Evolutionary conservation across 2,329 filamentous ascomycete species (phyloP).

Genomic region (Aspergillus fumigatus): DNA sequence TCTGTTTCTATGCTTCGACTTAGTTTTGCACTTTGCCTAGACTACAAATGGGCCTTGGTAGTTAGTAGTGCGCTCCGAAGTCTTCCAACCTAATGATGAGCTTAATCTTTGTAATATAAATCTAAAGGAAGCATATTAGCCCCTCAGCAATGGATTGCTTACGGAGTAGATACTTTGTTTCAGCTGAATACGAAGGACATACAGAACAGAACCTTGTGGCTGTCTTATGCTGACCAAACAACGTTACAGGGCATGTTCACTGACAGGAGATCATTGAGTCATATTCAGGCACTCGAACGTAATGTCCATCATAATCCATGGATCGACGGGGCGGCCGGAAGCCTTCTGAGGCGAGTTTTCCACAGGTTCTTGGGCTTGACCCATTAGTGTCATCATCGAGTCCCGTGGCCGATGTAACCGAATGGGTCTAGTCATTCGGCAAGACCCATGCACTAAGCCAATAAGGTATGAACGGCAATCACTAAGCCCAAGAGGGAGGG

Average conservation of each 20-base stretch:
- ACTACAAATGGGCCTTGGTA: background rate
- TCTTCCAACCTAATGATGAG: slow-evolving; percentile 6
- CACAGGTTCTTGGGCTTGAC: background rate
- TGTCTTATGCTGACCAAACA: too few species aligned
- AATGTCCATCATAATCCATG: background rate
- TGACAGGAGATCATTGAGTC: background rate
- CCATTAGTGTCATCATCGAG: slow-evolving; percentile 13
- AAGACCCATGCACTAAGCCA: slow-evolving; percentile 10
- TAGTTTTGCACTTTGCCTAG: background rate
- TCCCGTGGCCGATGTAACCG: slow-evolving; percentile 12
- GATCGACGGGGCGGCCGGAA: background rate
- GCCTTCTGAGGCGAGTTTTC: background rate
- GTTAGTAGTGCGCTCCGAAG: background rate
- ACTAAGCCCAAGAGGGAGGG: slow-evolving; percentile 6
- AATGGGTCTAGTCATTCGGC: slow-evolving; percentile 14
- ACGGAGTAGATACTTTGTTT: background rate
- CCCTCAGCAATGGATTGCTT: background rate
- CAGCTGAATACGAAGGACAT: background rate
- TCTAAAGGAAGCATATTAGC: background rate
- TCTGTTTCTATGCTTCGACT: background rate
- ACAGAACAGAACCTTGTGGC: too few species aligned
- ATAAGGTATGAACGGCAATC: background rate
- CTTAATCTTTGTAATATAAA: slow-evolving; percentile 7
- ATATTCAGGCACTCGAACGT: background rate
- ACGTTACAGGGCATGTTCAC: background rate